These are phyloP conservation scores for Lactarius psammicola DNA, from an alignment of 768 basidiomycete genomes.

Conservation along the genomic window DNA sequence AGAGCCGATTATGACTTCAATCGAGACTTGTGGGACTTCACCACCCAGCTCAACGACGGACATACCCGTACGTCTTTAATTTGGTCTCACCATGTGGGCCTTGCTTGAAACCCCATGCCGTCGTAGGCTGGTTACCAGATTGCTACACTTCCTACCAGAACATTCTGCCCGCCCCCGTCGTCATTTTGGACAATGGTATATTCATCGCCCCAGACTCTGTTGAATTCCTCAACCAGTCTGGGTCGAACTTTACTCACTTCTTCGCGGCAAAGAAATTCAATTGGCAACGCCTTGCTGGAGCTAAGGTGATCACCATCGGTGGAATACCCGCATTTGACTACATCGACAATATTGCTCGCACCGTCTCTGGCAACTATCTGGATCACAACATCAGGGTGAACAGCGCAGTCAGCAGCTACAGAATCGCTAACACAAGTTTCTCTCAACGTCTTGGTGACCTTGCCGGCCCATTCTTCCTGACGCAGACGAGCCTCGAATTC, in stretches of 20 bases:
- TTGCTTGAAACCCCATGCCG: neutral
- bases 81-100: neutral
- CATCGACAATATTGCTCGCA: conserved; percentile 54
- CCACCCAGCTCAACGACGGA: conserved; percentile 58
- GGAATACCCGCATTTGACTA: conserved; percentile 54
- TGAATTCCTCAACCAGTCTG: conserved; percentile 48
- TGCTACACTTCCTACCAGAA: conserved; percentile 50
- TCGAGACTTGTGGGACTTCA: conserved; percentile 53
- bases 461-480: conserved; percentile 51
- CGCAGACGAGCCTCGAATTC: conserved; percentile 48
- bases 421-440: conserved; percentile 41
- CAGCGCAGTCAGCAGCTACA: conserved; percentile 59
- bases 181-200: conserved; percentile 35
- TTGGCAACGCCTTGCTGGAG: conserved; percentile 61
- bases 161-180: conserved; percentile 52
- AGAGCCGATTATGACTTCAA: conserved; percentile 73
- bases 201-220: conserved; percentile 56
- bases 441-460: conserved; percentile 59
- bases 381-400: conserved; percentile 64
- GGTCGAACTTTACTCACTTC: conserved; percentile 45
- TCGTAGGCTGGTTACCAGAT: conserved; percentile 51
- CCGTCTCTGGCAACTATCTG: conserved; percentile 61
- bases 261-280: conserved; percentile 48
- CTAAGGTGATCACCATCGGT: conserved; percentile 53
- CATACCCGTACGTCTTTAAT: conserved; percentile 50